These are phyloP conservation scores for Pisolithus albus DNA, from an alignment of 768 basidiomycete species.

Conservation along the genomic window DNA sequence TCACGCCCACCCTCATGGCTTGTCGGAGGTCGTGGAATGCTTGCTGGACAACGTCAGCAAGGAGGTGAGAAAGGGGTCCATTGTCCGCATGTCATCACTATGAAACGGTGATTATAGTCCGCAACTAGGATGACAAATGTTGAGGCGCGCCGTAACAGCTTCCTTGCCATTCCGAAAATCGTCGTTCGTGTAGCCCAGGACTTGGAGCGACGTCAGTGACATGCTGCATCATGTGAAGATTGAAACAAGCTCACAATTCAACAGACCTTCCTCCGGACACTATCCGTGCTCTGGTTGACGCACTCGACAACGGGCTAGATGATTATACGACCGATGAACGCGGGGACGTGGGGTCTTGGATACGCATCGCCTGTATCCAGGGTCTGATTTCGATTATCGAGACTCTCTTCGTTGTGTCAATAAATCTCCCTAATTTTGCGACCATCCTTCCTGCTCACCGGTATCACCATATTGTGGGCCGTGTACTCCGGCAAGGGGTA, in stretches of 20 bases:
- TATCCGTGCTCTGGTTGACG: conserved; percentile 45
- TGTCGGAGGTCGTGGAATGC: conserved; percentile 49
- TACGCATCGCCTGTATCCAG: conserved; percentile 70
- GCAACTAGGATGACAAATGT: conserved; percentile 37
- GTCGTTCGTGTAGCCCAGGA: conserved; percentile 38
- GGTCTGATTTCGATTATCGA: conserved; percentile 52
- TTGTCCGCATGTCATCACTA: conserved; percentile 9
- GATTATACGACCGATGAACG: conserved; percentile 94
- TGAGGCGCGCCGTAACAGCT: conserved; percentile 56
- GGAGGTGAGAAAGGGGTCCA: conserved; percentile 35
- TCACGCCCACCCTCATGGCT: conserved; percentile 43
- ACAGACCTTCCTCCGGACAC: conserved; percentile 44
- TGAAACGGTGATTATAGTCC: conserved; percentile 24
- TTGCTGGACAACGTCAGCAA: conserved; percentile 54
- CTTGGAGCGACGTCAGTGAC: conserved; percentile 39
- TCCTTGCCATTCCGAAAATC: conserved; percentile 39
- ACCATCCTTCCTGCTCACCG: conserved; percentile 53
- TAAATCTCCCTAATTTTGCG: conserved; percentile 38
- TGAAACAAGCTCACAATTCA: conserved; percentile 7
- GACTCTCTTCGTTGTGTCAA: conserved; percentile 42
- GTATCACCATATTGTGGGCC: conserved; percentile 53
- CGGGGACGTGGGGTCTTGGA: conserved; percentile 96
- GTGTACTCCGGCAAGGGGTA: conserved; percentile 80
- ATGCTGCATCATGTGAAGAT: conserved; percentile 6
- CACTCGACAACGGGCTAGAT: conserved; percentile 62